Evolutionary conservation across 1,139 yeast species (phyloP).

Genomic region (Candida dubliniensis): DNA sequence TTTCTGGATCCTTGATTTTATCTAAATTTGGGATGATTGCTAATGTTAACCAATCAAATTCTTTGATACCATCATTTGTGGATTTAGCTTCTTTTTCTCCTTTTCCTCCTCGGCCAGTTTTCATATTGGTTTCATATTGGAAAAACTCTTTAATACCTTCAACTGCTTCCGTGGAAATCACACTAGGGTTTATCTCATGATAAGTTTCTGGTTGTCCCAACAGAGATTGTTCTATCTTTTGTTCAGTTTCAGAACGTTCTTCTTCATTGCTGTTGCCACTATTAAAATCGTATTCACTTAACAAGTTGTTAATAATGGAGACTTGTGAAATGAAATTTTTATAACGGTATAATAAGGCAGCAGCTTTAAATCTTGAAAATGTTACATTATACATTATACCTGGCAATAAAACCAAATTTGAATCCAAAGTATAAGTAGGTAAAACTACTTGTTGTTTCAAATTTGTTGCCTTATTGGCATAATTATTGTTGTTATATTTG

Average conservation of each 20-base stretch:
- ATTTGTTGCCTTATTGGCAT: neutral
- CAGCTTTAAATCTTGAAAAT: conserved; percentile 49
- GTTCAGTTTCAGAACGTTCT: neutral
- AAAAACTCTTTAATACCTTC: conserved; percentile 36
- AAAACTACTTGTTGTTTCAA: conserved; percentile 19
- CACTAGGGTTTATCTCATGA: conserved; percentile 17
- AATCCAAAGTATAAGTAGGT: conserved; percentile 45
- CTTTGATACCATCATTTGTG: neutral
- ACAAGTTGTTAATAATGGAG: conserved; percentile 31
- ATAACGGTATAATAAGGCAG: conserved; percentile 44
- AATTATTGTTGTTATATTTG: neutral
- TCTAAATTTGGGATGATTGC: conserved; percentile 43
- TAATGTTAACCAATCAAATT: conserved; percentile 40
- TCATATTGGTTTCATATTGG: conserved; percentile 20
- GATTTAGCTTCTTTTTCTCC: neutral
- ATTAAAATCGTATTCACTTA: conserved; percentile 38
- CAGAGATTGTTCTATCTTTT: too few relatives aligned
- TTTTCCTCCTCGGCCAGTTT: conserved; percentile 6
- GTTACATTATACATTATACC: conserved; percentile 61
- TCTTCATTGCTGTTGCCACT: conserved; percentile 5
- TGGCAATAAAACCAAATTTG: conserved; percentile 54
- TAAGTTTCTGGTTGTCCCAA: neutral
- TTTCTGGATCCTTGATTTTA: conserved; percentile 30
- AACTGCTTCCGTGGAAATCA: conserved; percentile 35
- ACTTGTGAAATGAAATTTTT: conserved; percentile 30